These are phyloP conservation scores for Yamadazyma sp. DNA, from an alignment of 805 yeast species.

Conservation along the genomic window DNA sequence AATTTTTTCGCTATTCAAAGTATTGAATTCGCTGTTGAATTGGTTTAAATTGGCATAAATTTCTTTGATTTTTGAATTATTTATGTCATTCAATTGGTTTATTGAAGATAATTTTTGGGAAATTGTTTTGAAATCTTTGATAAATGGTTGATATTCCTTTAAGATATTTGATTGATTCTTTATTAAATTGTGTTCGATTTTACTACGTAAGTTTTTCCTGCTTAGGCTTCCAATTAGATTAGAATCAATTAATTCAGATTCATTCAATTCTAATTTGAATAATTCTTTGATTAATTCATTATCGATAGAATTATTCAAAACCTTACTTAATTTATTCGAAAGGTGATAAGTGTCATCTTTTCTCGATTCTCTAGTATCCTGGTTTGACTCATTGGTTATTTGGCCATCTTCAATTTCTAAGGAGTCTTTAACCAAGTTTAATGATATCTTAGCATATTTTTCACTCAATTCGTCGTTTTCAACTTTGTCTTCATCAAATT, in stretches of 20 bases:
- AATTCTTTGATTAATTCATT: slow-evolving; percentile 35
- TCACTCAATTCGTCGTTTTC: slow-evolving; percentile 30
- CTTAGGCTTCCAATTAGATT: slow-evolving; percentile 56
- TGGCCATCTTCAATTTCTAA: neutral
- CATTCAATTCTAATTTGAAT: slow-evolving; percentile 21
- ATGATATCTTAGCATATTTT: slow-evolving; percentile 47
- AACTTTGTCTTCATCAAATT: slow-evolving; percentile 15
- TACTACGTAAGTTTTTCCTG: slow-evolving; percentile 58
- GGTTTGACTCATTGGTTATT: neutral
- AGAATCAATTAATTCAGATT: slow-evolving; percentile 39
- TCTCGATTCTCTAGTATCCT: neutral
- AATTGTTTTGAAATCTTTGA: slow-evolving; percentile 22
- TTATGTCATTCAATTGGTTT: slow-evolving; percentile 23
- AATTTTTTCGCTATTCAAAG: slow-evolving; percentile 28
- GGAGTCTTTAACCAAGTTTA: slow-evolving; percentile 24
- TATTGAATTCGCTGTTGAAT: slow-evolving; percentile 23
- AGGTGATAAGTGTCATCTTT: slow-evolving; percentile 14
- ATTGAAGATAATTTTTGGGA: slow-evolving; percentile 18
- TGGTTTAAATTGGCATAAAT: slow-evolving; percentile 19
- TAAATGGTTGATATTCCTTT: slow-evolving; percentile 31
- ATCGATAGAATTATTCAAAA: slow-evolving; percentile 43
- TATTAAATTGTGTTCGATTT: slow-evolving; percentile 58
- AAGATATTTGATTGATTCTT: slow-evolving; percentile 44
- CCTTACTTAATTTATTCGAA: slow-evolving; percentile 47
- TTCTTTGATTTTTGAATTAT: slow-evolving; percentile 38